Conservation (phyloP, 2,329 filamentous ascomycete species). For the Orbilia quercus region DNA sequence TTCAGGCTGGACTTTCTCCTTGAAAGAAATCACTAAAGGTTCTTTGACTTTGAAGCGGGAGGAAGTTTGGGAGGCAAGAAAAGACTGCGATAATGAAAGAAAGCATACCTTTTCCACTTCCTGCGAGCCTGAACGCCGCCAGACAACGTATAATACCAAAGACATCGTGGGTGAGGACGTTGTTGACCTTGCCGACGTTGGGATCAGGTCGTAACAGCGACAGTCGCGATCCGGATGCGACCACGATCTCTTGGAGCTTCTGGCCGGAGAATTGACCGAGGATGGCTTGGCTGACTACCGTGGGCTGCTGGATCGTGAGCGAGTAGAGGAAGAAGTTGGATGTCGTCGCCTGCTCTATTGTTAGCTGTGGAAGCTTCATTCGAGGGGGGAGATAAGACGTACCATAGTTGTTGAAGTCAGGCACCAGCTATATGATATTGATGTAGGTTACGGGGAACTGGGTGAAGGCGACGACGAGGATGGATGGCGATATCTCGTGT, state of each 20-base stretch:
- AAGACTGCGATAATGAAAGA: constrained; percentile 56
- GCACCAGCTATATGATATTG: constrained; percentile 17
- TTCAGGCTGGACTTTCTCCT: constrained; percentile 66
- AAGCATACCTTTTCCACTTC: constrained; percentile 93
- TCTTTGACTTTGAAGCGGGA: constrained; percentile 71
- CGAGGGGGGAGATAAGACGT: background rate
- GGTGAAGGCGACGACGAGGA: constrained; percentile 43
- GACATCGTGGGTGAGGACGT: constrained; percentile 88
- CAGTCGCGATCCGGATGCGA: constrained; percentile 88
- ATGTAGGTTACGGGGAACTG: constrained; percentile 2
- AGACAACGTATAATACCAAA: constrained; percentile 95
- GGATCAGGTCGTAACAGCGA: constrained; percentile 88
- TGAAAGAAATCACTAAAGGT: constrained; percentile 70
- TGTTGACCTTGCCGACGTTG: constrained; percentile 83
- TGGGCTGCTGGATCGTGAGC: constrained; percentile 91
- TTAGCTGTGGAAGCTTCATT: constrained; percentile 20
- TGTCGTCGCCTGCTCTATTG: constrained; percentile 80
- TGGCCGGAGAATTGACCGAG: constrained; percentile 95
- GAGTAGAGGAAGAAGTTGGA: constrained; percentile 99
- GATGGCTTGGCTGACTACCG: constrained; percentile 87
- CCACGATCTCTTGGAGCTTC: constrained; percentile 97
- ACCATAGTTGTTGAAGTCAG: constrained; percentile 32
- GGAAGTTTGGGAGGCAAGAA: constrained; percentile 62
- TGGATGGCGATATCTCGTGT: constrained; percentile 32
- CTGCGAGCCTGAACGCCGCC: constrained; percentile 88